A percentile compares a stretch with the other conserved stretches of the same genome.
Evolutionary conservation across 768 basidiomycete species (phyloP).

Genomic region (Boletus insuetus): DNA sequence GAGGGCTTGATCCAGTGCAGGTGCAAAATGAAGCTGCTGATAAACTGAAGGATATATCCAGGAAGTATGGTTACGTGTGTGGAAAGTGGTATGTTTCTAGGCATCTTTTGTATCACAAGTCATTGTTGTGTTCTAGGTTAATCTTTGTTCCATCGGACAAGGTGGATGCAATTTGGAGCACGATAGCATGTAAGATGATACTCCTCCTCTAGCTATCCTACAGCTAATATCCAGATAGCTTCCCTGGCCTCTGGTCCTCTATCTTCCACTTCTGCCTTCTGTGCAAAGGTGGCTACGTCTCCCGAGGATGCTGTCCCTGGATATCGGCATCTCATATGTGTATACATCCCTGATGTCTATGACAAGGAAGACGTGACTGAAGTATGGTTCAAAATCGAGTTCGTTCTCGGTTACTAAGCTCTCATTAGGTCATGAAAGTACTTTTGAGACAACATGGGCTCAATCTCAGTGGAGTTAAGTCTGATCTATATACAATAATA

Average conservation of each 20-base stretch:
- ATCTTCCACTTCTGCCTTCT: constrained; percentile 50
- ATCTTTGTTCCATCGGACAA: constrained; percentile 61
- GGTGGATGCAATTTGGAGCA: constrained; percentile 62
- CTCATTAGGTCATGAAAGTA: constrained; percentile 58
- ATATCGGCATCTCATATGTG: constrained; percentile 63
- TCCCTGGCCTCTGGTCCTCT: constrained; percentile 66
- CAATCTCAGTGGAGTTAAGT: constrained; percentile 67
- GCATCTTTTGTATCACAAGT: not conserved
- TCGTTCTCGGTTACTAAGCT: not conserved
- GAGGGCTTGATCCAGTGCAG: constrained; percentile 32
- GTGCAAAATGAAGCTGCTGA: constrained; percentile 56
- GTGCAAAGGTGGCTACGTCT: constrained; percentile 67
- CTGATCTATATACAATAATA: constrained; percentile 62
- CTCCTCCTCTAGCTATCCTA: not conserved
- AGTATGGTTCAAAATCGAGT: constrained; percentile 31
- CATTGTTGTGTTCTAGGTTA: constrained; percentile 45
- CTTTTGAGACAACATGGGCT: constrained; percentile 64
- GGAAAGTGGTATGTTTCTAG: constrained; percentile 62
- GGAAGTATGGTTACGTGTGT: constrained; percentile 47
- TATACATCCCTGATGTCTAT: constrained; percentile 72
- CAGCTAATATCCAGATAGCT: constrained; percentile 33
- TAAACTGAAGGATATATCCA: constrained; percentile 59
- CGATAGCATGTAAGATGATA: constrained; percentile 51
- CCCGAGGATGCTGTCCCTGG: constrained; percentile 45
- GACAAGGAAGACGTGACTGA: constrained; percentile 57